Evolutionary conservation across 1,284 basidiomycete species (phyloP).

Genomic region (Takashimella tepidaria): DNA sequence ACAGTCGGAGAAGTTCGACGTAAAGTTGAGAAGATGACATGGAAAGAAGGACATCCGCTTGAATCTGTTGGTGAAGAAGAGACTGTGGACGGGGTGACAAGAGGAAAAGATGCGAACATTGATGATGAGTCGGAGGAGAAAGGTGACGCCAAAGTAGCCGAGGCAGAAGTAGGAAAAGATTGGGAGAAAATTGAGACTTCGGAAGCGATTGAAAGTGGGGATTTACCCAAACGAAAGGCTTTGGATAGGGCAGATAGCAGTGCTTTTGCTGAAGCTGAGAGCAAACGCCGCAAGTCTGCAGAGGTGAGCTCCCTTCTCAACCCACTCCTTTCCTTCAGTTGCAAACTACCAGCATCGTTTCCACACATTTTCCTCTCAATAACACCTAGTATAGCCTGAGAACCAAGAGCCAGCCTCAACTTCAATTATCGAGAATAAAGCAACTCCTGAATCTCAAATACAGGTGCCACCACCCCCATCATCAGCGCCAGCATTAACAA

Average conservation of each 20-base stretch:
- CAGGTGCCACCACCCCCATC: neutral
- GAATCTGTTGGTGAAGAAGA: slow-evolving; percentile 13
- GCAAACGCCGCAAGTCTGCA: slow-evolving; percentile 18
- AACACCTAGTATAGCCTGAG: neutral
- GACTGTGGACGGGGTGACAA: neutral
- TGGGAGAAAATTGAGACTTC: slow-evolving; percentile 21
- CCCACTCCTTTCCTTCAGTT: too few species aligned
- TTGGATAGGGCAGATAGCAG: slow-evolving; percentile 29
- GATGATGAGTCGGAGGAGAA: slow-evolving; percentile 3
- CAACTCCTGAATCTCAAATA: slow-evolving; percentile 2
- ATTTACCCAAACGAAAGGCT: slow-evolving; percentile 37
- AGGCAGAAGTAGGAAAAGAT: slow-evolving; percentile 1
- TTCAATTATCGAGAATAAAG: neutral
- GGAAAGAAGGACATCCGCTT: slow-evolving; percentile 31
- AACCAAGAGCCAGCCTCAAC: neutral
- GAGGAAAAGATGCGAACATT: neutral
- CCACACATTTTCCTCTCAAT: too few species aligned
- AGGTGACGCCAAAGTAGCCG: slow-evolving; percentile 4
- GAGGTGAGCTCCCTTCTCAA: slow-evolving; percentile 15
- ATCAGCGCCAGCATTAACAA: slow-evolving; percentile 2
- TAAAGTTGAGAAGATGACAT: slow-evolving; percentile 42
- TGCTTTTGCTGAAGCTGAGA: slow-evolving; percentile 12
- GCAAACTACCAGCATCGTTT: too few species aligned
- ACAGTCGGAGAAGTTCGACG: slow-evolving; percentile 43
- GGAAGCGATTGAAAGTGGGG: slow-evolving; percentile 12